Evolutionary conservation across 495 filamentous ascomycete species (phyloP).

Genomic region (Penicillium odoratum): DNA sequence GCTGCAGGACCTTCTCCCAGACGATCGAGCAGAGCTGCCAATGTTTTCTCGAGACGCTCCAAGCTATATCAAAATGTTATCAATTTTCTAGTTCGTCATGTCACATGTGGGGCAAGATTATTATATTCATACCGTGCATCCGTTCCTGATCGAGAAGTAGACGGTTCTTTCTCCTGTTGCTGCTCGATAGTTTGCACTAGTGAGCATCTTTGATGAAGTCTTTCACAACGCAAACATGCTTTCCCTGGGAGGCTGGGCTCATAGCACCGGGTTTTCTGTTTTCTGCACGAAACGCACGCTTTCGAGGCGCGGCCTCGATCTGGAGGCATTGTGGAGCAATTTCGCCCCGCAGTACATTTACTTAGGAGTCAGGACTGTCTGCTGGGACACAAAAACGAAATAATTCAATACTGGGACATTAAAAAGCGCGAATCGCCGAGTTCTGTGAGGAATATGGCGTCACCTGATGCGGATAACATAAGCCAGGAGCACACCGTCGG

Average conservation of each 20-base stretch:
- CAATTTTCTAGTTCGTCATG: not conserved
- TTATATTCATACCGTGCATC: conserved; percentile 23
- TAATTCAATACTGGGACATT: not conserved
- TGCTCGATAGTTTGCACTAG: conserved; percentile 12
- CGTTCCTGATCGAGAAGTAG: conserved; percentile 8
- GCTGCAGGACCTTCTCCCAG: conserved; percentile 27
- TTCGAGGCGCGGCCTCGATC: conserved; percentile 46
- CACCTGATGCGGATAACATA: conserved; percentile 24
- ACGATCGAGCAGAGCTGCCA: conserved; percentile 34
- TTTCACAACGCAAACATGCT: conserved; percentile 41
- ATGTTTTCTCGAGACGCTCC: conserved; percentile 34
- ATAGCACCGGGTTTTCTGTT: conserved; percentile 49
- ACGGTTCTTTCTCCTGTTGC: conserved; percentile 4
- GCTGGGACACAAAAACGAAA: not conserved
- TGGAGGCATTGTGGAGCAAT: conserved; percentile 36
- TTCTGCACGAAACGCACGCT: conserved; percentile 44
- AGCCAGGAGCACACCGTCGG: conserved; percentile 6
- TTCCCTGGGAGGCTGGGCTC: conserved; percentile 29
- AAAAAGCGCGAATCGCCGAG: not conserved
- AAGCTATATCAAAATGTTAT: conserved; percentile 23
- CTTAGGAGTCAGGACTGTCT: not conserved
- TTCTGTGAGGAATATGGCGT: conserved; percentile 6
- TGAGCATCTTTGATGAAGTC: conserved; percentile 39
- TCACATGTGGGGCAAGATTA: not conserved
- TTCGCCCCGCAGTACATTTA: not conserved